Conservation (phyloP, 2,329 filamentous ascomycete species). For the Blastomyces silverae region DNA sequence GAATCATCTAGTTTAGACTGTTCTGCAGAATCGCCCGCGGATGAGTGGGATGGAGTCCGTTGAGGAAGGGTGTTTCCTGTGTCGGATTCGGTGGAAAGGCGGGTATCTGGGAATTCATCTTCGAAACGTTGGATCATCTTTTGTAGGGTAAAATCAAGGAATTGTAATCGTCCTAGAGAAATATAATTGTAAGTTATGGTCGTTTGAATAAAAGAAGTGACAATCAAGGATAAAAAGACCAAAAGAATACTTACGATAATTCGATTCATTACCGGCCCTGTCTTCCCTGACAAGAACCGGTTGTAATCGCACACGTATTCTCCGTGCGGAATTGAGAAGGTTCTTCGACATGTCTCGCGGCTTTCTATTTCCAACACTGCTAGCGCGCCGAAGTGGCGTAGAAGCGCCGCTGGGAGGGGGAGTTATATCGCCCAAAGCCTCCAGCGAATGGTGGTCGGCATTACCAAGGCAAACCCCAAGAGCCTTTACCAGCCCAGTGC, state of each 20-base stretch:
- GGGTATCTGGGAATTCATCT: slow-evolving; percentile 88
- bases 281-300: slow-evolving; percentile 73
- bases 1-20: slow-evolving; percentile 30
- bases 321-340: slow-evolving; percentile 75
- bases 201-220: background rate
- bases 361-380: slow-evolving; percentile 51
- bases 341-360: slow-evolving; percentile 93
- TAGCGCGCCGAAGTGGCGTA: slow-evolving; percentile 49
- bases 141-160: slow-evolving; percentile 80
- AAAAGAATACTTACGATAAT: slow-evolving; percentile 61
- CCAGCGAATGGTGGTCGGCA: slow-evolving; percentile 47
- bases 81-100: slow-evolving; percentile 38
- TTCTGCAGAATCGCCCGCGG: slow-evolving; percentile 26
- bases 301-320: slow-evolving; percentile 76
- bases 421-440: slow-evolving; percentile 34
- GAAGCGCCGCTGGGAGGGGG: slow-evolving; percentile 47
- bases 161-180: slow-evolving; percentile 61
- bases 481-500: slow-evolving; percentile 90
- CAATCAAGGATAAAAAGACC: background rate
- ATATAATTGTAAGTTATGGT: slow-evolving; percentile 25
- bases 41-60: slow-evolving; percentile 31
- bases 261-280: slow-evolving; percentile 62
- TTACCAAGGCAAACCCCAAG: slow-evolving; percentile 85
- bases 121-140: slow-evolving; percentile 94
- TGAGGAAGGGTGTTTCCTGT: slow-evolving; percentile 23